These are phyloP conservation scores for Candolleomyces efflorescens DNA, from an alignment of 768 basidiomycete genomes.

Conservation along the genomic window DNA sequence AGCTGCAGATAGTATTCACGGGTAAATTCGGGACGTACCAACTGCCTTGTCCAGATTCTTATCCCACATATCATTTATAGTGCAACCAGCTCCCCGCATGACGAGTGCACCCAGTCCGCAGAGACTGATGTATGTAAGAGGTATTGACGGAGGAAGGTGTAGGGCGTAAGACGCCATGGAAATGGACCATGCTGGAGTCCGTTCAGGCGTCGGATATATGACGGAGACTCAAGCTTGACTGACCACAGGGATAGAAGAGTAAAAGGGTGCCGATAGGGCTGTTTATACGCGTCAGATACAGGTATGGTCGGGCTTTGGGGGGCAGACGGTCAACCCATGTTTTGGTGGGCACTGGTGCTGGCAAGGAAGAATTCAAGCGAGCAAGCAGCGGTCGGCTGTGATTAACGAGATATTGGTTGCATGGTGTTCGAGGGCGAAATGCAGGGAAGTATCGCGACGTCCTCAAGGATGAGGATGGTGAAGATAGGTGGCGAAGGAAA, in stretches of 20 bases:
- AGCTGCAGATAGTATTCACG: not conserved
- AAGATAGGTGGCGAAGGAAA: slow-evolving; percentile 1
- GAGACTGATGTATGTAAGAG: slow-evolving; percentile 71
- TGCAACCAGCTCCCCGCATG: slow-evolving; percentile 98
- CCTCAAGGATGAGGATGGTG: not conserved
- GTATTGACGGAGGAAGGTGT: slow-evolving; percentile 58
- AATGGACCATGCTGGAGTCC: slow-evolving; percentile 86
- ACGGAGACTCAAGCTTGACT: slow-evolving; percentile 23
- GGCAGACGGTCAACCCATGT: slow-evolving; percentile 73
- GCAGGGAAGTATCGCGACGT: not conserved
- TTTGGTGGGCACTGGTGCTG: slow-evolving; percentile 11
- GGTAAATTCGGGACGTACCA: slow-evolving; percentile 43
- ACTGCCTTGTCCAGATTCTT: slow-evolving; percentile 86
- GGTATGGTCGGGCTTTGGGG: slow-evolving; percentile 62
- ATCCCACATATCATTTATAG: slow-evolving; percentile 99
- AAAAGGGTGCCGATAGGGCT: slow-evolving; percentile 94
- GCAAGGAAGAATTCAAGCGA: not conserved
- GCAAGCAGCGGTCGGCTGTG: no score
- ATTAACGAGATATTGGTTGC: not conserved
- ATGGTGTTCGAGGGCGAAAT: no score
- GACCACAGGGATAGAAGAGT: slow-evolving; percentile 92
- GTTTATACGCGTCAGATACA: slow-evolving; percentile 85
- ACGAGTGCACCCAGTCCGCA: slow-evolving; percentile 90
- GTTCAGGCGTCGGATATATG: not conserved
- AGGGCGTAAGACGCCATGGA: slow-evolving; percentile 91